Evolutionary conservation across 2,329 filamentous ascomycete genomes (phyloP).

Genomic region (Ascochyta rabiei): DNA sequence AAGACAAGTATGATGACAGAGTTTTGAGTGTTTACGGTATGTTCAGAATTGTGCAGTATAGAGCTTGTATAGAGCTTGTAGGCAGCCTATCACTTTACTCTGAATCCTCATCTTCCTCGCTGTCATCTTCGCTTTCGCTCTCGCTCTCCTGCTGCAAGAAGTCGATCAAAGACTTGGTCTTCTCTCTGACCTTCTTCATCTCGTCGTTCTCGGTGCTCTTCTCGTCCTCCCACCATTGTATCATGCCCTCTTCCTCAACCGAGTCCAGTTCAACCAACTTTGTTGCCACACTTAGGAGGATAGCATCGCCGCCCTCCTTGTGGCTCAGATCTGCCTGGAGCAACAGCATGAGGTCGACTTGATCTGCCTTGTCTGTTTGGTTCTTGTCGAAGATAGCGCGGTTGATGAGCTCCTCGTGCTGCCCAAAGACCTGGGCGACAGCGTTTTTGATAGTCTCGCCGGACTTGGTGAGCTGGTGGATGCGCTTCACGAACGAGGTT

Average conservation of each 20-base stretch:
- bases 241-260: slow-evolving; percentile 85
- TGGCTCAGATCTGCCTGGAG: slow-evolving; percentile 80
- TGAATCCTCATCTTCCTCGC: slow-evolving; percentile 57
- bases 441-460: slow-evolving; percentile 48
- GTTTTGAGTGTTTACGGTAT: not conserved
- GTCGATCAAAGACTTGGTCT: slow-evolving; percentile 80
- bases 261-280: slow-evolving; percentile 85
- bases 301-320: slow-evolving; percentile 65
- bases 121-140: slow-evolving; percentile 68
- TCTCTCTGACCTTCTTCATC: slow-evolving; percentile 72
- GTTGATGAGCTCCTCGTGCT: slow-evolving; percentile 65
- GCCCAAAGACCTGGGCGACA: slow-evolving; percentile 50
- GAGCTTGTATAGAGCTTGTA: no score
- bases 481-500: slow-evolving; percentile 81
- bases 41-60: not conserved
- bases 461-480: slow-evolving; percentile 70
- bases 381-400: slow-evolving; percentile 65
- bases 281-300: slow-evolving; percentile 80
- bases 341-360: slow-evolving; percentile 82
- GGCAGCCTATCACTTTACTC: slow-evolving; percentile 23
- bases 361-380: slow-evolving; percentile 64
- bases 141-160: slow-evolving; percentile 77
- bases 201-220: slow-evolving; percentile 70
- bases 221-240: slow-evolving; percentile 85
- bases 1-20: no score